These are phyloP conservation scores for Pezizomycotina sp. DNA, from an alignment of 2,329 filamentous ascomycete species.

Conservation along the genomic window DNA sequence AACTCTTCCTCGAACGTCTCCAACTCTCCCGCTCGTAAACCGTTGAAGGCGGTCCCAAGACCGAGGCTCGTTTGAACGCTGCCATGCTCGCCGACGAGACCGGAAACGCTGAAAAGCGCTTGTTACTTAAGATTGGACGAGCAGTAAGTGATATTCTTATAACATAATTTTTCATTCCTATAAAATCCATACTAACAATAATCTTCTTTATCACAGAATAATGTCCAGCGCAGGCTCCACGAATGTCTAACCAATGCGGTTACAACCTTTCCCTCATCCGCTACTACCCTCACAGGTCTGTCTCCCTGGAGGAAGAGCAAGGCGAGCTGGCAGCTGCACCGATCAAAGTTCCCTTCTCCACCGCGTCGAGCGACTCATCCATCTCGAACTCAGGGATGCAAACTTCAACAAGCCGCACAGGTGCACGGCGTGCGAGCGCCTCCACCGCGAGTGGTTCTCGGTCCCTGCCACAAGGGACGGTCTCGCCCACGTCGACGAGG, in stretches of 20 bases:
- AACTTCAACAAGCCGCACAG: slow-evolving; percentile 33
- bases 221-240: slow-evolving; percentile 78
- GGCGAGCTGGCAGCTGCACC: not conserved
- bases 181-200: not conserved
- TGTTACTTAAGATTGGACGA: slow-evolving; percentile 50
- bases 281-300: slow-evolving; percentile 60
- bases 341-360: slow-evolving; percentile 78
- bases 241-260: slow-evolving; percentile 88
- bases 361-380: slow-evolving; percentile 75
- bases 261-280: slow-evolving; percentile 75
- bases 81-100: slow-evolving; percentile 42
- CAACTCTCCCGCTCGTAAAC: slow-evolving; percentile 36
- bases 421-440: slow-evolving; percentile 63
- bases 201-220: slow-evolving; percentile 41
- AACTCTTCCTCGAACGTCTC: slow-evolving; percentile 27
- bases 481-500: slow-evolving; percentile 51
- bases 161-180: not conserved
- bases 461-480: slow-evolving; percentile 57
- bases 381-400: slow-evolving; percentile 53
- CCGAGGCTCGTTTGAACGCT: not conserved
- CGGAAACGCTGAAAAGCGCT: slow-evolving; percentile 35
- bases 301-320: not conserved
- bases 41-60: not conserved
- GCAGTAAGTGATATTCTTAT: no score
- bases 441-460: slow-evolving; percentile 92